Evolutionary conservation across 257 asterid genomes (phyloP).

Genomic region (Prunella vulgaris): DNA sequence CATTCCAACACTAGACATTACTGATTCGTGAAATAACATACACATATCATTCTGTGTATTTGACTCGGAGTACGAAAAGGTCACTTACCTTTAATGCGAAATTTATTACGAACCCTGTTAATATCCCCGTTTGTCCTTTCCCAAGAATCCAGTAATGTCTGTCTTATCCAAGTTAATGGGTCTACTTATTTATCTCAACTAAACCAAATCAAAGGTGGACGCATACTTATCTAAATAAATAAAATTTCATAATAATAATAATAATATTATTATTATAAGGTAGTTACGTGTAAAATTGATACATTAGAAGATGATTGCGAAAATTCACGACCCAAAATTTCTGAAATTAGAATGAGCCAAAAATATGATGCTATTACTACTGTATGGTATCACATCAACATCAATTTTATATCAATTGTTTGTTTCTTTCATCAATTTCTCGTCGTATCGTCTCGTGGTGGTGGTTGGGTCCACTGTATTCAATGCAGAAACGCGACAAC

Average conservation of each 20-base stretch:
- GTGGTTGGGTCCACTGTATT: neutral
- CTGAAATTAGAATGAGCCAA: neutral
- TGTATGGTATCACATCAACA: constrained; percentile 10
- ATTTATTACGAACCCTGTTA: no score
- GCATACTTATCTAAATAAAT: neutral
- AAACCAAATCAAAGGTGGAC: neutral
- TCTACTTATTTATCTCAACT: neutral
- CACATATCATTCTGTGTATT: no score
- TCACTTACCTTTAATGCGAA: no score
- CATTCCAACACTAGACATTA: no score
- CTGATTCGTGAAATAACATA: no score
- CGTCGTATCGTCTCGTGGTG: neutral
- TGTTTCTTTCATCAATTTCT: neutral
- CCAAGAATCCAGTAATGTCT: no score
- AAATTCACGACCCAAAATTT: neutral
- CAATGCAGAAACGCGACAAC: constrained; percentile 1
- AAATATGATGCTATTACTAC: neutral
- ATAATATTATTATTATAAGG: neutral
- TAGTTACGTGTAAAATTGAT: neutral
- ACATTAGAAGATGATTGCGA: neutral
- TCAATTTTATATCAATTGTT: neutral
- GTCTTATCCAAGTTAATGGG: neutral
- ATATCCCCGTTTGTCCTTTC: no score
- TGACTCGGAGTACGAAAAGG: no score
- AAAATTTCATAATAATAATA: neutral